phyloP scores from a whole-genome alignment of 345 rosid genomes.

The Eucalyptus caleyi region DNA sequence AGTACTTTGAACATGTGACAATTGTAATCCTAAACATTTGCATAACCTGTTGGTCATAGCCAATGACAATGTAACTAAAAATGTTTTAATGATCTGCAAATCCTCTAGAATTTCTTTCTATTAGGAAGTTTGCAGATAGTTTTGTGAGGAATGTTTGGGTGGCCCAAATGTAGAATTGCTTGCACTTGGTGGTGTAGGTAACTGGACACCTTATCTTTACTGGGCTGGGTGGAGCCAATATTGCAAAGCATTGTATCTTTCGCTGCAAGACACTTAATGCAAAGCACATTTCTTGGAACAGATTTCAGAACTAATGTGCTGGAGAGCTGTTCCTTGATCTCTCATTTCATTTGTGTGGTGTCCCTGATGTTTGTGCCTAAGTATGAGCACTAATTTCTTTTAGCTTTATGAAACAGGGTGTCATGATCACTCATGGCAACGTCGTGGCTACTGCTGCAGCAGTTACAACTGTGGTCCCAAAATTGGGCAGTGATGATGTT shows the following conservation, averaged over 20 bases:
- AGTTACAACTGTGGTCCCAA: slow-evolving; percentile 59
- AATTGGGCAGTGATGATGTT: slow-evolving; percentile 40
- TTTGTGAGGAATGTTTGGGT: not conserved
- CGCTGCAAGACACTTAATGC: not conserved
- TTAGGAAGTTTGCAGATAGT: not conserved
- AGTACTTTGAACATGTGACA: not conserved
- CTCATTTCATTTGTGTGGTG: not conserved
- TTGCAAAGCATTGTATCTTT: not conserved
- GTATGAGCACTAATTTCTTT: not conserved
- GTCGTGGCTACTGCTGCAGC: slow-evolving; percentile 78
- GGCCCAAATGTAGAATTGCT: not conserved
- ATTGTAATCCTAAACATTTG: not conserved
- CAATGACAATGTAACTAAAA: not conserved
- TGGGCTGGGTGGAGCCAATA: not conserved
- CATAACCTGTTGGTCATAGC: not conserved
- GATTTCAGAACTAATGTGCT: not conserved
- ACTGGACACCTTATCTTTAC: not conserved
- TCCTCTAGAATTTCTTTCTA: not conserved
- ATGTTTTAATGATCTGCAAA: not conserved
- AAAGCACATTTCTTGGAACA: not conserved
- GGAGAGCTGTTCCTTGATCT: not conserved
- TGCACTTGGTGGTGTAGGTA: not conserved
- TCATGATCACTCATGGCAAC: slow-evolving; percentile 86
- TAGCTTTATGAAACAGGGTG: slow-evolving; percentile 38
- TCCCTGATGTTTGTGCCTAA: not conserved